These are phyloP conservation scores for Nakataea oryzae DNA, from an alignment of 2,329 filamentous ascomycete species.

Conservation along the genomic window DNA sequence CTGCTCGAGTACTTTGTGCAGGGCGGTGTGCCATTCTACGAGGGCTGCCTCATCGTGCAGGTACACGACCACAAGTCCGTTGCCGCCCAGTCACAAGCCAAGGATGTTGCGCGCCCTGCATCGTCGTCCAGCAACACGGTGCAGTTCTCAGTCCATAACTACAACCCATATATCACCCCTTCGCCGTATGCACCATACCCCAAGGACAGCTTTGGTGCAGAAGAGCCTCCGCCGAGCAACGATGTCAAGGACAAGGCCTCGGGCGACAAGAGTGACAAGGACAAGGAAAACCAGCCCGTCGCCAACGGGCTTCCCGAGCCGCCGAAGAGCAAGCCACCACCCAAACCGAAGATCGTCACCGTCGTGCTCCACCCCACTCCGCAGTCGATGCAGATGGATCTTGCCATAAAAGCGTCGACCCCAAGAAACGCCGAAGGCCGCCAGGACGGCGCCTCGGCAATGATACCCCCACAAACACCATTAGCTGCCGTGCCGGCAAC, in stretches of 20 bases:
- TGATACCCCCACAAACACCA: constrained; percentile 57
- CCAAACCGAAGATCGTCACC: constrained; percentile 60
- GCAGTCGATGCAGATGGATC: constrained; percentile 63
- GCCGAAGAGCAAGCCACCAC: constrained; percentile 30
- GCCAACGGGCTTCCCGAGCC: constrained; percentile 35
- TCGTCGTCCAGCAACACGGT: constrained; percentile 46
- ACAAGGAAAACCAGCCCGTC: constrained; percentile 41
- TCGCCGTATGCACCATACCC: constrained; percentile 76
- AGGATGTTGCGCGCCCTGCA: constrained; percentile 44
- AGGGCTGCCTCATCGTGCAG: constrained; percentile 89
- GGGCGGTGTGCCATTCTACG: constrained; percentile 72
- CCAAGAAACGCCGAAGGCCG: constrained; percentile 32
- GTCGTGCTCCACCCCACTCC: constrained; percentile 78
- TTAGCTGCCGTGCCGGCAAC: constrained; percentile 48
- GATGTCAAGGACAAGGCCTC: constrained; percentile 27
- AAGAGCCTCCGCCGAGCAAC: constrained; percentile 14
- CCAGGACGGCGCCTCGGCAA: constrained; percentile 21
- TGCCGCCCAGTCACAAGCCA: constrained; percentile 33
- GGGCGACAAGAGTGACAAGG: constrained; percentile 36
- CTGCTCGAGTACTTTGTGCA: constrained; percentile 69
- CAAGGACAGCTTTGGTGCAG: constrained; percentile 28
- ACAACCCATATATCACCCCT: constrained; percentile 81
- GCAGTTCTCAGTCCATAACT: constrained; percentile 84
- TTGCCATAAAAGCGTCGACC: constrained; percentile 65
- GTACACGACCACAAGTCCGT: constrained; percentile 77